Percentiles rank a stretch among this genome's conserved stretches.
Conservation (phyloP, 768 basidiomycete species). For the button mushroom (Agaricus bisporus) region DNA sequence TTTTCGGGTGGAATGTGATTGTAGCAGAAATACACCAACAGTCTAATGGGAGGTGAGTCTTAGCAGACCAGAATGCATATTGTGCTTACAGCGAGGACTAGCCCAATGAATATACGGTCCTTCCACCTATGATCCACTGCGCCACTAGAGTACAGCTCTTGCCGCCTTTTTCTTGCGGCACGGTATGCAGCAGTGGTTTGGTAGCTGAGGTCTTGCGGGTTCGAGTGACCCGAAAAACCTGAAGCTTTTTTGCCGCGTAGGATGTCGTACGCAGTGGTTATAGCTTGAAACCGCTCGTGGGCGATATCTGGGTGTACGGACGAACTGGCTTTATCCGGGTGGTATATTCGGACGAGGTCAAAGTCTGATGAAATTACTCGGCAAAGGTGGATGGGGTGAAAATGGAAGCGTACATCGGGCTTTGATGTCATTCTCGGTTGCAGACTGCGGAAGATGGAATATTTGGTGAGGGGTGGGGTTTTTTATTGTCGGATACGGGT, state of each 20-base stretch:
- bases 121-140: conserved; percentile 60
- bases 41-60: neutral
- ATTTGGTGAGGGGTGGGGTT: conserved; percentile 59
- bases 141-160: conserved; percentile 44
- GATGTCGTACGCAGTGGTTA: conserved; percentile 61
- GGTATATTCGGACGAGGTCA: conserved; percentile 75
- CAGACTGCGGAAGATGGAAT: conserved; percentile 51
- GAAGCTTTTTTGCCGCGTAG: conserved; percentile 42
- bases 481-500: conserved; percentile 43
- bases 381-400: neutral
- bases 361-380: conserved; percentile 42
- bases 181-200: conserved; percentile 31
- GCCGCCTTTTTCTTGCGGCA: conserved; percentile 38
- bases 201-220: conserved; percentile 18
- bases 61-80: neutral
- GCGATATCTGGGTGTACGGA: conserved; percentile 39
- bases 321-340: conserved; percentile 57
- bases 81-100: conserved; percentile 42
- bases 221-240: conserved; percentile 11
- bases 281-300: conserved; percentile 64
- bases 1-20: conserved; percentile 18
- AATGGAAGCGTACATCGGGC: conserved; percentile 39
- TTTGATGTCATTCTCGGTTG: conserved; percentile 49
- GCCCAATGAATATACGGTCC: conserved; percentile 53
- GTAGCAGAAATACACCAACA: conserved; percentile 23